Evolutionary conservation across 805 yeast genomes (phyloP).

Genomic region (Wickerhamomyces mucosus): DNA sequence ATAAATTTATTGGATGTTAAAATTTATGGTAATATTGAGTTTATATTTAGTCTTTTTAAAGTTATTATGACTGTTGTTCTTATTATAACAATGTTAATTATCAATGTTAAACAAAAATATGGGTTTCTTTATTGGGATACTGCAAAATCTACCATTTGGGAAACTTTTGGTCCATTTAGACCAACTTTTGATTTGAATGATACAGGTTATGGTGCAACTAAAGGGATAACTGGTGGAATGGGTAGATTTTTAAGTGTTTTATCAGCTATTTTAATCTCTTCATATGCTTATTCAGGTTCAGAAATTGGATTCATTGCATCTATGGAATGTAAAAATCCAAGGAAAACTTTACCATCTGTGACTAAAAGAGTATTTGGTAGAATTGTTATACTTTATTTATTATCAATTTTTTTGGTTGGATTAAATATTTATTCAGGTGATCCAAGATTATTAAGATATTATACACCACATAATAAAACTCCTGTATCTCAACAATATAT

Average conservation of each 20-base stretch:
- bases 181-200: constrained; percentile 65
- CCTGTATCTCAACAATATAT: constrained; percentile 4
- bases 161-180: constrained; percentile 61
- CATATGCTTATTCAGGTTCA: constrained; percentile 75
- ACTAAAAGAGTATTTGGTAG: constrained; percentile 69
- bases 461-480: constrained; percentile 7
- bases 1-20: constrained; percentile 62
- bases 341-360: constrained; percentile 68
- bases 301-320: constrained; percentile 80
- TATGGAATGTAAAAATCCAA: constrained; percentile 77
- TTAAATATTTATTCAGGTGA: constrained; percentile 71
- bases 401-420: constrained; percentile 62
- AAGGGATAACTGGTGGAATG: constrained; percentile 50
- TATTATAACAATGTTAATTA: constrained; percentile 53
- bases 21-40: constrained; percentile 68
- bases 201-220: constrained; percentile 39
- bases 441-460: constrained; percentile 56
- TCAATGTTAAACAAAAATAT: constrained; percentile 39
- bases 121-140: constrained; percentile 69
- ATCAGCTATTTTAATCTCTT: constrained; percentile 52
- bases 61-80: constrained; percentile 41
- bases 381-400: constrained; percentile 51
- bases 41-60: constrained; percentile 49
- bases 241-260: constrained; percentile 56
- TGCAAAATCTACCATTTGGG: constrained; percentile 35